phyloP scores from a whole-genome alignment of 805 yeast genomes.

The Pichia thaimueangensis region DNA sequence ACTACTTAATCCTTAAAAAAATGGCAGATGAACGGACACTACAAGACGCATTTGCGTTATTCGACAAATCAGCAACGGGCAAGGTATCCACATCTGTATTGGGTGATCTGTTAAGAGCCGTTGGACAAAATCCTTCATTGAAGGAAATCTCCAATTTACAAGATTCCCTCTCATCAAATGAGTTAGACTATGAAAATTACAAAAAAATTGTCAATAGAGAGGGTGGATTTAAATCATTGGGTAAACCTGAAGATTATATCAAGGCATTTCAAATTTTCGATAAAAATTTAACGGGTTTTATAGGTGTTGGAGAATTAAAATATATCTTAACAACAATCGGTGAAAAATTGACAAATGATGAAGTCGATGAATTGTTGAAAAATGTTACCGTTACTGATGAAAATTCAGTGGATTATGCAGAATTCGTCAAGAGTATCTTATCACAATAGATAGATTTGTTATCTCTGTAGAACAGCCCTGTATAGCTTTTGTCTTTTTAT shows the following conservation, averaged over 20 bases:
- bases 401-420: conserved; percentile 91
- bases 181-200: conserved; percentile 71
- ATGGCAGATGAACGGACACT: conserved; percentile 33
- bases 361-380: conserved; percentile 92
- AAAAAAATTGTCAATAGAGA: conserved; percentile 75
- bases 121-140: conserved; percentile 96
- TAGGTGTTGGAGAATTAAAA: conserved; percentile 94
- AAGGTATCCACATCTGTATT: conserved; percentile 75
- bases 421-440: conserved; percentile 87
- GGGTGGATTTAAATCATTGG: conserved; percentile 80
- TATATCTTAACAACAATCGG: conserved; percentile 95
- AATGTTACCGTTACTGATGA: conserved; percentile 92
- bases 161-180: conserved; percentile 26
- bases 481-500: too few relatives aligned
- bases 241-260: conserved; percentile 87
- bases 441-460: conserved; percentile 63
- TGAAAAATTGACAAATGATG: conserved; percentile 82
- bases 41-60: conserved; percentile 94
- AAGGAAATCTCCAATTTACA: conserved; percentile 70
- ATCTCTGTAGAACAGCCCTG: too few relatives aligned
- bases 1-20: neutral
- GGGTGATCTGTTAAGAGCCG: conserved; percentile 92
- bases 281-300: conserved; percentile 90
- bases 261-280: conserved; percentile 97
- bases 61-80: conserved; percentile 95